Evolutionary conservation across 768 basidiomycete genomes (phyloP), one percentile per base, ranked within the genome.

Genomic region (Leccinum variicolor): DNA sequence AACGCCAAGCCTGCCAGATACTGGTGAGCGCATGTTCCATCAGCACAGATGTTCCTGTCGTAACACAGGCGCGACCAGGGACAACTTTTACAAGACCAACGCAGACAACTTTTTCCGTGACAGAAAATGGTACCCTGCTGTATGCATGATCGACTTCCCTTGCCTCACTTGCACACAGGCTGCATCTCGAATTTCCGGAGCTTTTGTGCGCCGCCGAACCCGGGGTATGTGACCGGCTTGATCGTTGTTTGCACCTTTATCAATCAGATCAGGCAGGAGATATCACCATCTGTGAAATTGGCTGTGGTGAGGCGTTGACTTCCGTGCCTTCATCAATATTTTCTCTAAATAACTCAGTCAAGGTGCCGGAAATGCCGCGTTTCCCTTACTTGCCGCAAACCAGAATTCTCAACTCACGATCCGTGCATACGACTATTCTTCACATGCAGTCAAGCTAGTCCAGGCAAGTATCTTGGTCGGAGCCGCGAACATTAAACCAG

Each of bases 321-420:
- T 33, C 8, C 49, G 21, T 13, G 3, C 19, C 49, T 28, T 11
- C 14, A 19, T 13, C 51, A 41, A 36, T 28, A 0, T 48, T 49
- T 47, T 6, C 19, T 50, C 52, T 64, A 9, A 62, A 50, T 1
- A n/a, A 41, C 28, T 6, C 13, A 61, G 57, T 54, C 58, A 61
- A 92, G 94, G 96, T 43, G 92, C 93, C 19, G 97, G 97, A n/a
- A 97, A 96, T 69, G 88, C 94, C 6, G 83, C 94, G 1, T 97
- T 94, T 66, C 97, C 97, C 0, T 77, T 99, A 2, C 77, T 97
- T 21, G 76, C 84, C n/a, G 74, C 82, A 31, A 98, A 98, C 67
- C 73, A 83, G 64, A 99, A 99, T 70, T 86, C 92, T 0, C 69
- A 82, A 0, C 81, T 98, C 7, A 69, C 70, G 8, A 74, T 98